phyloP scores from a whole-genome alignment of 352 stramenopile species.

The Elongisporangium anandrum region DNA sequence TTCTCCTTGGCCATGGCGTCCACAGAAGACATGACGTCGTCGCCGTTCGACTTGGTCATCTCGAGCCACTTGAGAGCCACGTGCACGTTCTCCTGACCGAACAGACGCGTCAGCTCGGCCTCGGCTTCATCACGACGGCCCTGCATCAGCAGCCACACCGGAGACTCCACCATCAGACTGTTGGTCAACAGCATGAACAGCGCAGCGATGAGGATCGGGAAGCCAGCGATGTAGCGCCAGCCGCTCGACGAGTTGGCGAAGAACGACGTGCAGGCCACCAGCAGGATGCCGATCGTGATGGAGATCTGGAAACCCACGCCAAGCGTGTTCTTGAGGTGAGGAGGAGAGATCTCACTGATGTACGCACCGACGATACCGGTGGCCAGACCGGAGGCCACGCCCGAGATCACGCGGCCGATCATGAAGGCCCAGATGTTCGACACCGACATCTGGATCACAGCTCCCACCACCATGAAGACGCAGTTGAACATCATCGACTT shows the following conservation, averaged over 20 bases:
- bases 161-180: constrained; percentile 14
- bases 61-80: constrained; percentile 14
- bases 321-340: constrained; percentile 21
- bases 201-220: constrained; percentile 19
- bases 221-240: constrained; percentile 31
- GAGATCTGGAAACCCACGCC: constrained; percentile 25
- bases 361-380: constrained; percentile 20
- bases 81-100: constrained; percentile 15
- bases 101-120: constrained; percentile 16
- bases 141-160: constrained; percentile 15
- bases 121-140: constrained; percentile 13
- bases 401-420: constrained; percentile 29
- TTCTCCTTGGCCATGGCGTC: no score
- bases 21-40: no score
- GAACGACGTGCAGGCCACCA: constrained; percentile 22
- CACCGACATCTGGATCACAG: constrained; percentile 23
- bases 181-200: constrained; percentile 15
- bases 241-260: constrained; percentile 16
- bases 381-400: constrained; percentile 25
- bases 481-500: constrained; percentile 29
- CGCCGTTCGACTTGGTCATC: no score
- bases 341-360: constrained; percentile 27
- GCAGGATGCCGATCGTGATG: constrained; percentile 20
- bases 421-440: constrained; percentile 26
- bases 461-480: constrained; percentile 38